Percentiles rank a stretch among this genome's conserved stretches.
These are phyloP conservation scores for Cocos nucifera DNA, from an alignment of 176 grass and related monocot genomes.

Conservation along the genomic window DNA sequence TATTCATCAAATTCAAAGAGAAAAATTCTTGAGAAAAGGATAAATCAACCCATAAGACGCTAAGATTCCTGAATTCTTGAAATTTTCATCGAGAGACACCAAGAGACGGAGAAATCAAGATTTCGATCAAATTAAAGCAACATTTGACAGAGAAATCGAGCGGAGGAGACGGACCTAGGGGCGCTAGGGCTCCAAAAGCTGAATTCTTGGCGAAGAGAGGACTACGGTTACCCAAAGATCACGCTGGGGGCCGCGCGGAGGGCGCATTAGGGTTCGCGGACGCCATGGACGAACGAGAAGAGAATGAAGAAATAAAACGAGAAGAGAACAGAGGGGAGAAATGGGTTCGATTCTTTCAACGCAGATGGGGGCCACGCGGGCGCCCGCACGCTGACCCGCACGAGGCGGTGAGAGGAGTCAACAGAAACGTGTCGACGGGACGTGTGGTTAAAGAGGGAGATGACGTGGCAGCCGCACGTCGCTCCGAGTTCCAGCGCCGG, in stretches of 20 bases:
- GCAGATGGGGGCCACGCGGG: too few species aligned
- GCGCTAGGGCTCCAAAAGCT: background rate
- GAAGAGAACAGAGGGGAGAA: background rate
- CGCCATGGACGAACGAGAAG: slow-evolving; percentile 9
- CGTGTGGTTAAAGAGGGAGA: background rate
- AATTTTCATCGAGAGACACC: too few species aligned
- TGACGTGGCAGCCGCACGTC: background rate
- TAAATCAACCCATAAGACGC: background rate
- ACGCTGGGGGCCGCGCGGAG: background rate
- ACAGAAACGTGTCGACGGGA: background rate
- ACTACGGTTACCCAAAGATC: slow-evolving; percentile 3
- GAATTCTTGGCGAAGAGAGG: background rate
- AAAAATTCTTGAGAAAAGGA: background rate
- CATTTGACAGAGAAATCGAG: background rate
- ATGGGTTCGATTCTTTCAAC: background rate
- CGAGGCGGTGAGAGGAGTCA: background rate
- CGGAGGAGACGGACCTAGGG: background rate
- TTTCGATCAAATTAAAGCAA: background rate
- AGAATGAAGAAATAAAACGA: background rate
- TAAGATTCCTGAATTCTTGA: too few species aligned
- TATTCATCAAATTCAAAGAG: background rate
- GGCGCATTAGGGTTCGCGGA: slow-evolving; percentile 13
- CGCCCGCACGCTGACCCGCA: background rate
- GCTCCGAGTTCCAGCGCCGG: too few species aligned
- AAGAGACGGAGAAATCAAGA: background rate